A percentile compares a stretch with the other conserved stretches of the same genome.
These are phyloP conservation scores for Lepidium didymum DNA, from an alignment of 345 rosid species.

Conservation along the genomic window DNA sequence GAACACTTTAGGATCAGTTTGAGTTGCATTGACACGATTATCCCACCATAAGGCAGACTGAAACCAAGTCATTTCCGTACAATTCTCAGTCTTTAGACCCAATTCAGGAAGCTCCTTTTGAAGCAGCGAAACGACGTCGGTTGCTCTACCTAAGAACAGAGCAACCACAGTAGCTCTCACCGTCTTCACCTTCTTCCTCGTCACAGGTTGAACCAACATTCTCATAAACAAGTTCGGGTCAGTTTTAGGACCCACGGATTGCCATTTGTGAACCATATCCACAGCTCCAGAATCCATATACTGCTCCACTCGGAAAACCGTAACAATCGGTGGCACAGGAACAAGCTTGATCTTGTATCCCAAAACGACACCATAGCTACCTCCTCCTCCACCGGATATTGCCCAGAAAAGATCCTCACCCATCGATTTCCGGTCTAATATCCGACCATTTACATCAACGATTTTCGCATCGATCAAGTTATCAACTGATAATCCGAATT, in stretches of 20 bases:
- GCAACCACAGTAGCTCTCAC: constrained; percentile 35
- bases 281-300: constrained; percentile 31
- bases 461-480: constrained; percentile 46
- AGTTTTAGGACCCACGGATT: constrained; percentile 42
- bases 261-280: constrained; percentile 42
- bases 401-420: constrained; percentile 70
- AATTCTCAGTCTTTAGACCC: constrained; percentile 34
- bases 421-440: constrained; percentile 45
- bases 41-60: constrained; percentile 53
- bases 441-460: constrained; percentile 43
- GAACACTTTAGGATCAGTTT: constrained; percentile 31
- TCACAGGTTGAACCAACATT: constrained; percentile 49
- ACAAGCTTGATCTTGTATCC: constrained; percentile 49
- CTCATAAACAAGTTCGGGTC: constrained; percentile 55
- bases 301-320: constrained; percentile 40
- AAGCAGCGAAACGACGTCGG: constrained; percentile 33
- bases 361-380: constrained; percentile 47
- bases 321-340: constrained; percentile 40
- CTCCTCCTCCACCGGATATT: constrained; percentile 55
- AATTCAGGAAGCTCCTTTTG: constrained; percentile 43
- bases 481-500: constrained; percentile 48
- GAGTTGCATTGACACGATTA: constrained; percentile 18
- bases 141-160: constrained; percentile 36
- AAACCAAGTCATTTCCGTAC: constrained; percentile 55
- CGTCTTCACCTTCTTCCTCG: constrained; percentile 33